Conservation (phyloP, 768 basidiomycete species). For the Hypholoma sublateritium region DNA sequence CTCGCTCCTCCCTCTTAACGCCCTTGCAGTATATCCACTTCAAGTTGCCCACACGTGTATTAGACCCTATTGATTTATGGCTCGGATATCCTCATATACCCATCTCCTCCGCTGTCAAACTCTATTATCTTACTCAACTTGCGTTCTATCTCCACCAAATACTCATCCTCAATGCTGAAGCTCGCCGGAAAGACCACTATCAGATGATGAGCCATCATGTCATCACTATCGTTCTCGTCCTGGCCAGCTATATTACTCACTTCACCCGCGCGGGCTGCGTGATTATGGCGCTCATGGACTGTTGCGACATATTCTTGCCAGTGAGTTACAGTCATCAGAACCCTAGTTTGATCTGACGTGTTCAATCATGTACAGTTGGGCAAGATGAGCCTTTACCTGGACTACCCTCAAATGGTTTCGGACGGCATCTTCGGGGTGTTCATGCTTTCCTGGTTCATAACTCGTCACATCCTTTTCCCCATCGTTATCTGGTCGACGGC, state of each 20-base stretch:
- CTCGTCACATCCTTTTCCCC: constrained; percentile 82
- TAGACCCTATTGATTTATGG: constrained; percentile 74
- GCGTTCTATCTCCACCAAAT: constrained; percentile 93
- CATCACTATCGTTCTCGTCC: constrained; percentile 81
- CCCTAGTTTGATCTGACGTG: neutral
- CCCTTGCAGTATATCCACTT: constrained; percentile 72
- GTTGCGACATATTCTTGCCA: constrained; percentile 88
- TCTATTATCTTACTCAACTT: constrained; percentile 84
- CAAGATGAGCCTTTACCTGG: constrained; percentile 93
- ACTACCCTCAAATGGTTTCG: constrained; percentile 55
- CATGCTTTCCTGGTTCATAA: constrained; percentile 87
- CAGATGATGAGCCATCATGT: constrained; percentile 98
- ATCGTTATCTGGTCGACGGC: constrained; percentile 65
- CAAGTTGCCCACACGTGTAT: constrained; percentile 63
- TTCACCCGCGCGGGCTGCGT: constrained; percentile 88
- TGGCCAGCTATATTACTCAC: constrained; percentile 75
- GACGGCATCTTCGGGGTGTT: constrained; percentile 81
- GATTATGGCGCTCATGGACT: constrained; percentile 92
- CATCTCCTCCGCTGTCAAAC: constrained; percentile 79
- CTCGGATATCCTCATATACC: constrained; percentile 78
- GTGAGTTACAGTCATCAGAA: constrained; percentile 47
- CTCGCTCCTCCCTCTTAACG: constrained; percentile 12
- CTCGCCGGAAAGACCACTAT: constrained; percentile 84
- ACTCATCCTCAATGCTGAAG: constrained; percentile 91
- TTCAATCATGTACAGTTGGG: constrained; percentile 56